Evolutionary conservation across 2,329 filamentous ascomycete genomes (phyloP), one percentile per base, ranked within the genome.

Genomic region (Pseudogymnoascus sp.): DNA sequence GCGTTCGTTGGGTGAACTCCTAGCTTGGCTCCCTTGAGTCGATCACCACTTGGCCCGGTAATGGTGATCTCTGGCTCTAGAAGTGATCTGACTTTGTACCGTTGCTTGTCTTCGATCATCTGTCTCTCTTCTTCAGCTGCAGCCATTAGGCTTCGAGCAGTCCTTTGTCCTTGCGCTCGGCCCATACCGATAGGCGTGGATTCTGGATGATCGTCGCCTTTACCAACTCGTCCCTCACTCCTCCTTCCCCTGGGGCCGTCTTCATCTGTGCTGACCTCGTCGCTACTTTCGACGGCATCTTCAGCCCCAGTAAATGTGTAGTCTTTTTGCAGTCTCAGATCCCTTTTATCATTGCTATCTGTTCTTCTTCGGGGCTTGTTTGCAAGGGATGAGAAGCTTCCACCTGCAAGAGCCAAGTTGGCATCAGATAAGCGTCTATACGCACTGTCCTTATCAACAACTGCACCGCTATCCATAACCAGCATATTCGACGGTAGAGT

Each of bases 1-100:
- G 87, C 94, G 9, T 90, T 96, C 60, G 85, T 84, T 1, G 92
- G 92, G 71, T 95, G 92, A 9, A 94, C 83, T 2, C 81, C 80
- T 1, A 79, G 71, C 70, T 84, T 86, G 64, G 68, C 76, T 59
- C 74, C 71, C 68, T 81, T 84, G 65, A 78, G 76, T 67, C 81
- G 84, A 61, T 88, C 84, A 13, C 85, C 85, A 2, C 81, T 77
- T 1, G 87, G 82, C 31, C 79, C 81, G 0, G 84, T 89, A 31
- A 88, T 74, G 6, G 82, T 86, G 63, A 89, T 85, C 64, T 84
- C 78, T 1, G 87, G 86, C 58, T 90, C 87, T 11, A 72, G 64
- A 39, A 72, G 66, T 33, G 70, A 72, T 40, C 66, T 65, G 21
- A 69, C 63, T 62, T 69, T 69, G 61, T 72, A 70, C 33, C 64